Percentiles rank a stretch among this genome's conserved stretches.
Evolutionary conservation across 495 filamentous ascomycete genomes (phyloP).

Genomic region (Aspergillus kassunensis): DNA sequence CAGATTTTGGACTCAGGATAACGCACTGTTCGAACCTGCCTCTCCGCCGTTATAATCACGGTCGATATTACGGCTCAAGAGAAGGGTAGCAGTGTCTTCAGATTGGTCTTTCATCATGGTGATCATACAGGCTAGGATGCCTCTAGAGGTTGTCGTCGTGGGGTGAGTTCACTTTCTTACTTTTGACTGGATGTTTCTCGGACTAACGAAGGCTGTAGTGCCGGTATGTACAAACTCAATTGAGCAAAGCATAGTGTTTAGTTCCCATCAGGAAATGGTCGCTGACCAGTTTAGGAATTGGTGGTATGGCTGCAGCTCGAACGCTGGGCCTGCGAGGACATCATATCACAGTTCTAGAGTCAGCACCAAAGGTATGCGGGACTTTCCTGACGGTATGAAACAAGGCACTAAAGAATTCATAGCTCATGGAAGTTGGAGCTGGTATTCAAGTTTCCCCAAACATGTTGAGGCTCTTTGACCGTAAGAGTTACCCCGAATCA

Average conservation of each 20-base stretch:
- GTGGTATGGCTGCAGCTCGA: slow-evolving; percentile 62
- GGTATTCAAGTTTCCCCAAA: slow-evolving; percentile 80
- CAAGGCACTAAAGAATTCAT: slow-evolving; percentile 5
- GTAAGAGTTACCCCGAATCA: no score
- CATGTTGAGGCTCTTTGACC: slow-evolving; percentile 66
- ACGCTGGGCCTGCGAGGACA: slow-evolving; percentile 53
- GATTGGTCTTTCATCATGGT: slow-evolving; percentile 14
- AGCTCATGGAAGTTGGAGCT: slow-evolving; percentile 63
- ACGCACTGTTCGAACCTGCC: not conserved
- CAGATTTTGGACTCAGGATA: not conserved
- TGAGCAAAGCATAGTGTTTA: not conserved
- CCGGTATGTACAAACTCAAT: slow-evolving; percentile 25
- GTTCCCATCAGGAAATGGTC: slow-evolving; percentile 13
- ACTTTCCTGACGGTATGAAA: not conserved
- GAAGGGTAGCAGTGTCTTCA: not conserved
- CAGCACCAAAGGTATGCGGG: slow-evolving; percentile 31
- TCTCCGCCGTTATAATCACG: not conserved
- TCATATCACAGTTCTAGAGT: slow-evolving; percentile 35
- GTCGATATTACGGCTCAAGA: not conserved
- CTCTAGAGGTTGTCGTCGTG: slow-evolving; percentile 32
- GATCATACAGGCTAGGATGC: slow-evolving; percentile 21
- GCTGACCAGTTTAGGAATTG: slow-evolving; percentile 57
- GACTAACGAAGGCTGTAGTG: slow-evolving; percentile 17
- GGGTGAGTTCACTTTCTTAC: slow-evolving; percentile 23
- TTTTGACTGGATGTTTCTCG: not conserved